These are phyloP conservation scores for Magnaporthiopsis incrustans DNA, from an alignment of 2,329 filamentous ascomycete genomes.

Conservation along the genomic window DNA sequence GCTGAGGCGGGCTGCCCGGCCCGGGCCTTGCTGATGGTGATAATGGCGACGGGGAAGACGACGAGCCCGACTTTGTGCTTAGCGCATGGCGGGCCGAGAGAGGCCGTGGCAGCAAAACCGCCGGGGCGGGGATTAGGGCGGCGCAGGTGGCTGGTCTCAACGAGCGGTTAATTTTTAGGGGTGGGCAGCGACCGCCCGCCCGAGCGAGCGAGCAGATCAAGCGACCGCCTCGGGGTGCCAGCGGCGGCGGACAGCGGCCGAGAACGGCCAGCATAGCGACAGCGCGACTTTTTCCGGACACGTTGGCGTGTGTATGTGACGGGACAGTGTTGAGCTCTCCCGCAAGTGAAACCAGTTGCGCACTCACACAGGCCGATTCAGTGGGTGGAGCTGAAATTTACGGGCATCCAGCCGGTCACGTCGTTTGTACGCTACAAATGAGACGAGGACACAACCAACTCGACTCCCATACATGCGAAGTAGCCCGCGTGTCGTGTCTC, in stretches of 20 bases:
- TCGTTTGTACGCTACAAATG: no score
- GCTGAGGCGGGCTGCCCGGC: no score
- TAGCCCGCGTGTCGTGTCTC: no score
- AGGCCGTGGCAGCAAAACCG: no score
- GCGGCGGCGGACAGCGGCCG: no score
- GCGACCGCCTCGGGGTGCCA: background rate
- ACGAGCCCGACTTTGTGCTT: background rate
- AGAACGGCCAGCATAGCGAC: background rate
- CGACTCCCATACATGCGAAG: no score
- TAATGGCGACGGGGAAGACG: no score
- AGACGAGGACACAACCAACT: no score
- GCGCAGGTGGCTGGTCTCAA: no score
- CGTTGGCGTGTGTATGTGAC: background rate
- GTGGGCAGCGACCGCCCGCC: no score
- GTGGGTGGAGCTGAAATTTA: background rate
- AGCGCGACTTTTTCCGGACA: background rate
- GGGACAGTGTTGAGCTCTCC: background rate
- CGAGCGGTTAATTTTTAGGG: background rate
- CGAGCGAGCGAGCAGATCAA: background rate
- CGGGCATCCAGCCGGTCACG: background rate
- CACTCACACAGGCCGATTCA: background rate
- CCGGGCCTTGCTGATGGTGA: no score
- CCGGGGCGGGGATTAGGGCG: no score
- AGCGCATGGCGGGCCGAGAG: background rate
- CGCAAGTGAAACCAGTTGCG: background rate